phyloP scores from a whole-genome alignment of 1,284 basidiomycete species.

The Leucoagaricus sp. region DNA sequence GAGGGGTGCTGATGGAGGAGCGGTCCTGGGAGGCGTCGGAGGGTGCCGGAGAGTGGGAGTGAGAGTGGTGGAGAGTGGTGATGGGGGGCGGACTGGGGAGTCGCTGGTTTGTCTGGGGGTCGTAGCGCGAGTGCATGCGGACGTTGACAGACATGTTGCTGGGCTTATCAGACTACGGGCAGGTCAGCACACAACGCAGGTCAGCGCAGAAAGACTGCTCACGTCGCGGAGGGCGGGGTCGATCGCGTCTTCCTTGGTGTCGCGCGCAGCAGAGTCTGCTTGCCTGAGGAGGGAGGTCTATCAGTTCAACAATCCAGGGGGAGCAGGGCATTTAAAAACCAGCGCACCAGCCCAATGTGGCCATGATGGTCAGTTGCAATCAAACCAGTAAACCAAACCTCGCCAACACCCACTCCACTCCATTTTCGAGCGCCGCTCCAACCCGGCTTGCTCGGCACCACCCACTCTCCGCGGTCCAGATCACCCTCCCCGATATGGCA shows the following conservation, averaged over 20 bases:
- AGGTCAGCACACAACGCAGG: slow-evolving; percentile 12
- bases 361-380: slow-evolving; percentile 16
- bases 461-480: slow-evolving; percentile 13
- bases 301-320: slow-evolving; percentile 8
- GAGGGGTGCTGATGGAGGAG: slow-evolving; percentile 59
- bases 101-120: slow-evolving; percentile 25
- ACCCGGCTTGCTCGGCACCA: slow-evolving; percentile 1
- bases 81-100: slow-evolving; percentile 57
- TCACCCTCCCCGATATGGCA: slow-evolving; percentile 17
- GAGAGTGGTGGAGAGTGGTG: slow-evolving; percentile 41
- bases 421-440: slow-evolving; percentile 7
- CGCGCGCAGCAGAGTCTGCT: slow-evolving; percentile 1
- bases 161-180: background rate
- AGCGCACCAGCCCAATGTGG: slow-evolving; percentile 32
- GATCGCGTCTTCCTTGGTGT: slow-evolving; percentile 19
- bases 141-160: slow-evolving; percentile 15
- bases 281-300: slow-evolving; percentile 5
- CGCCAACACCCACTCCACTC: background rate
- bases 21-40: slow-evolving; percentile 60
- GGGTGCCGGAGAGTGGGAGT: slow-evolving; percentile 62
- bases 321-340: slow-evolving; percentile 21
- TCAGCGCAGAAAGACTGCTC: too few species aligned
- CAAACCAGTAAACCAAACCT: slow-evolving; percentile 15
- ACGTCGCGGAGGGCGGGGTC: slow-evolving; percentile 30
- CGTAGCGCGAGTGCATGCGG: slow-evolving; percentile 33